These are phyloP conservation scores for Erythrophleum fordii DNA, from an alignment of 306 rosid species.

Conservation along the genomic window DNA sequence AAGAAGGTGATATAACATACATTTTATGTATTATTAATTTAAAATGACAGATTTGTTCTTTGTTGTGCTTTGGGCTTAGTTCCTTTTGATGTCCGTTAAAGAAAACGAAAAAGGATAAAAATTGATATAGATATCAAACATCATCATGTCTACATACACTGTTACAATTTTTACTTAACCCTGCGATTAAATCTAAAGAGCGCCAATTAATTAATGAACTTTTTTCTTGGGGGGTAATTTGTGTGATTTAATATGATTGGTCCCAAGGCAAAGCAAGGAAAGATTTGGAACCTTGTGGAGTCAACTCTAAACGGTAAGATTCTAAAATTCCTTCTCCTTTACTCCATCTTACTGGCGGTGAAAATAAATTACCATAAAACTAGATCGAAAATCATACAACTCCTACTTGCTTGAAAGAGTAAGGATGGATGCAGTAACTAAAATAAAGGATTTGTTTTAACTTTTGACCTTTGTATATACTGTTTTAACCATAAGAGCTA, in stretches of 20 bases:
- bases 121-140: not conserved
- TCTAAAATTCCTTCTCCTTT: conserved; percentile 22
- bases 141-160: not conserved
- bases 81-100: too few species aligned
- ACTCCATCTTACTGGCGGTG: not conserved
- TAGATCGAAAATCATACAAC: not conserved
- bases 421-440: not conserved
- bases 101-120: not conserved
- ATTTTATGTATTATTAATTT: too few species aligned
- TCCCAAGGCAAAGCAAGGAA: not conserved
- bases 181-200: not conserved
- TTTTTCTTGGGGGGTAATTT: not conserved
- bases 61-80: too few species aligned
- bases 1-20: too few species aligned
- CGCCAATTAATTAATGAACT: not conserved
- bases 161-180: not conserved
- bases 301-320: conserved; percentile 40
- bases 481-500: not conserved
- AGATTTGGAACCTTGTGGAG: conserved; percentile 31
- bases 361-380: not conserved
- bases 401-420: conserved; percentile 16
- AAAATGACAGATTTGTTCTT: too few species aligned
- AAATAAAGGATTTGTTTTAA: conserved; percentile 1
- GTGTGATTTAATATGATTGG: conserved; percentile 4
- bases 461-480: not conserved